Evolutionary conservation across 75 land plant genomes (phyloP), one percentile per base, ranked within the genome.

Genomic region (Picea sitchensis): DNA sequence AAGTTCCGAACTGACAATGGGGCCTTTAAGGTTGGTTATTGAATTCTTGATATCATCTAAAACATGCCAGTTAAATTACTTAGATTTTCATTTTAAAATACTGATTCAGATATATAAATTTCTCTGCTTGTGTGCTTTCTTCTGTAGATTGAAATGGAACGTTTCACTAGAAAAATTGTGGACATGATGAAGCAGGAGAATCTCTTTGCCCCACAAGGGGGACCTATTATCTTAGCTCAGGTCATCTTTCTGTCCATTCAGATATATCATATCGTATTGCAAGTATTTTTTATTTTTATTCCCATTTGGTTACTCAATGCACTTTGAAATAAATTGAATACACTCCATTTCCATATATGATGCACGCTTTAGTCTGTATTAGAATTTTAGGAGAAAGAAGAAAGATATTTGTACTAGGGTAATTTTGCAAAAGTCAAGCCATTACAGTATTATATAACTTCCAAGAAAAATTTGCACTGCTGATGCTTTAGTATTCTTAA

Each of bases 171-270:
- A 68, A 90, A 84, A 75, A 88, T 92, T 79, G 94, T 92, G 61
- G 80, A 84, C 59, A 80, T 92, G 86, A 90, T 92, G 92, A 90
- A 88, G 73, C 80, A 78, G 71, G 82, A 90, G 26, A 58, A 86
- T 30, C 90, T 92, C 44, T 92, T 84, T 80, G 92, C 90, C 14
- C 84, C 87, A 15, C 94, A 92, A 80, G 94, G 94, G 32, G 94
- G 94, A 34, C 94, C 94, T 41, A 82, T 92, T 58, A 90, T 92
- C 34, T 79, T 92, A 72, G 82, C 90, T 61, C 94, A 92, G 94
- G 94, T 92, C 58, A 12, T 14, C 54, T 36, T 36, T 36, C 26
- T 36, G 38, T 36, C 38, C 2, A 36, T 36, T 36, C 38, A 36
- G 38, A 36, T 36, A 36, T 36, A 36, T 36, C 38, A 36, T 36